Percentiles rank a stretch among this genome's conserved stretches.
Evolutionary conservation across 768 basidiomycete species (phyloP).

Genomic region (Lepiota subincarnata): DNA sequence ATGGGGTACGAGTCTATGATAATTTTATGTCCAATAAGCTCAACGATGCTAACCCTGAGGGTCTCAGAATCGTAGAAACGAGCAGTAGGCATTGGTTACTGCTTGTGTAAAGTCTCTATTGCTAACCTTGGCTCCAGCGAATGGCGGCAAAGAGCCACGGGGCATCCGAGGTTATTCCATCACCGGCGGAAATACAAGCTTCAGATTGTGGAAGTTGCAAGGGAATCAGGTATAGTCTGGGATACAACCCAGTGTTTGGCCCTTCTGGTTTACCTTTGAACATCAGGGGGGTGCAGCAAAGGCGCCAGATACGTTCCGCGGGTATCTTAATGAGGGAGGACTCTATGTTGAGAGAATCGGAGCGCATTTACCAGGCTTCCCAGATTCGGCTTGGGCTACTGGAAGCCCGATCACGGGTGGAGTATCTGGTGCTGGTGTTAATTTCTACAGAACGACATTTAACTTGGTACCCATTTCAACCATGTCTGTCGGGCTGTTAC

Average conservation of each 20-base stretch:
- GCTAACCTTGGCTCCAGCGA: conserved; percentile 27
- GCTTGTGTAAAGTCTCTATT: not conserved
- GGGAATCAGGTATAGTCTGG: conserved; percentile 66
- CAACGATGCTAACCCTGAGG: not conserved
- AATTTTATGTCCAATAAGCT: not conserved
- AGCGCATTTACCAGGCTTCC: conserved; percentile 74
- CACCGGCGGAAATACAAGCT: conserved; percentile 53
- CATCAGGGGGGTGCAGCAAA: conserved; percentile 24
- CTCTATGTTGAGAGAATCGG: conserved; percentile 66
- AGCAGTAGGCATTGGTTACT: conserved; percentile 33
- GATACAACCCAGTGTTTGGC: conserved; percentile 31
- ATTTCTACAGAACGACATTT: conserved; percentile 71
- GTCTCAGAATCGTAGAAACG: conserved; percentile 39
- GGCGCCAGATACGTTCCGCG: conserved; percentile 58
- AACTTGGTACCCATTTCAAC: conserved; percentile 24
- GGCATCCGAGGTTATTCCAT: conserved; percentile 76
- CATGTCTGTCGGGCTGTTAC: not conserved
- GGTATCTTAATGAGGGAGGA: conserved; percentile 65
- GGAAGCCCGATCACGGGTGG: conserved; percentile 52
- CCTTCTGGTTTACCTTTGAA: conserved; percentile 20
- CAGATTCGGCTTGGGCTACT: conserved; percentile 56
- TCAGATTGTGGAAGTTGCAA: conserved; percentile 66
- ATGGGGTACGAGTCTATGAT: conserved; percentile 34
- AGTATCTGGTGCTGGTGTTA: no score
- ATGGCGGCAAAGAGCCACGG: conserved; percentile 63